Evolutionary conservation across 2,329 filamentous ascomycete species (phyloP).

Genomic region (Dothistroma septosporum): DNA sequence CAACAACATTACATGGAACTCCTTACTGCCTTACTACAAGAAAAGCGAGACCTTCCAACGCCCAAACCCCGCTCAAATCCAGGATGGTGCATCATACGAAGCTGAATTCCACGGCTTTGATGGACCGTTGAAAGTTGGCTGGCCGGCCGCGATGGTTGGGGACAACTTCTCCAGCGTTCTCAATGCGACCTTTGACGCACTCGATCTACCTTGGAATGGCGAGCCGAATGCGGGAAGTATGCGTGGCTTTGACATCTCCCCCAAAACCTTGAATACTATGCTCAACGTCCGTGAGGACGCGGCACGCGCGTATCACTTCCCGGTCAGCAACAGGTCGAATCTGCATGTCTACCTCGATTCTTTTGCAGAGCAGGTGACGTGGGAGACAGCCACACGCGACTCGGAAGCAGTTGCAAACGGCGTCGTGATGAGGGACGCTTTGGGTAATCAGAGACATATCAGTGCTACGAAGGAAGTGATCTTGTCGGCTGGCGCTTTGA

Average conservation of each 20-base stretch:
- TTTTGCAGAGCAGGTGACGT: constrained; percentile 40
- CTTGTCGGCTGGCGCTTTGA: no score
- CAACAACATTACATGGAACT: constrained; percentile 32
- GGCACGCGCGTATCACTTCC: constrained; percentile 47
- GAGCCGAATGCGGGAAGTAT: constrained; percentile 45
- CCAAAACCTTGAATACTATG: constrained; percentile 40
- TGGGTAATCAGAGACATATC: constrained; percentile 1
- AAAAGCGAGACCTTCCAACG: constrained; percentile 15
- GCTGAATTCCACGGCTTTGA: constrained; percentile 8
- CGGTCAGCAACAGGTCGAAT: constrained; percentile 40
- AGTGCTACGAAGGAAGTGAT: neutral
- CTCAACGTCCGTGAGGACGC: constrained; percentile 44
- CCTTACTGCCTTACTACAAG: constrained; percentile 27
- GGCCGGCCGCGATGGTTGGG: constrained; percentile 12
- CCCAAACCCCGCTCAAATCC: constrained; percentile 10
- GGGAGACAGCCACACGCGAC: constrained; percentile 18
- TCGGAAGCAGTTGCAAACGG: constrained; percentile 10
- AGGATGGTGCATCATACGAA: constrained; percentile 11
- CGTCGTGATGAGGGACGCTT: constrained; percentile 3
- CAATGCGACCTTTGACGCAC: constrained; percentile 35
- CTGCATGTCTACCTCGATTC: constrained; percentile 44
- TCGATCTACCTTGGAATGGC: constrained; percentile 38
- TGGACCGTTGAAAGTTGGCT: constrained; percentile 13
- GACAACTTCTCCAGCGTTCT: constrained; percentile 26
- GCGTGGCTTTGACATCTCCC: constrained; percentile 43